Percentiles rank a stretch among this genome's conserved stretches.
phyloP scores from a whole-genome alignment of 75 land plant genomes.

The Ceratopteris richardii region DNA sequence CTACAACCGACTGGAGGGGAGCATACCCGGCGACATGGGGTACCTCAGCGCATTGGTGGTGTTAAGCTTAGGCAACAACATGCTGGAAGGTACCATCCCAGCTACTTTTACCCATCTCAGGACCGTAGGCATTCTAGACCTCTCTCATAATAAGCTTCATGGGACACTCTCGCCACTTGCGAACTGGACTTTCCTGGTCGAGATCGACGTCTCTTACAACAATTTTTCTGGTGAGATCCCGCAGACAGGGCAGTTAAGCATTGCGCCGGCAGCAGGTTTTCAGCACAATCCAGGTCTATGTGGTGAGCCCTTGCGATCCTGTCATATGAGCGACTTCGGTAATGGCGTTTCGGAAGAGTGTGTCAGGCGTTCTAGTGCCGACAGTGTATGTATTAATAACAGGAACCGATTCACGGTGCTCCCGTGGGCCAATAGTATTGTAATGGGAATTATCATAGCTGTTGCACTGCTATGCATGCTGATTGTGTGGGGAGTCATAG shows the following conservation, averaged over 20 bases:
- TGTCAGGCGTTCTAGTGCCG: constrained; percentile 53
- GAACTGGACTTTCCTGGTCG: constrained; percentile 61
- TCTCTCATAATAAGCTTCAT: constrained; percentile 56
- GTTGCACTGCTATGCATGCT: constrained; percentile 45
- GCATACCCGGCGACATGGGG: constrained; percentile 59
- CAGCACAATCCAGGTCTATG: constrained; percentile 74
- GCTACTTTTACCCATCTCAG: constrained; percentile 41
- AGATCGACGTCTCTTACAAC: constrained; percentile 64
- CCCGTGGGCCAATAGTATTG: constrained; percentile 53
- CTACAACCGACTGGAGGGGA: constrained; percentile 58
- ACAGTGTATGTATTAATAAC: neutral
- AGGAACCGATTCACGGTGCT: constrained; percentile 34
- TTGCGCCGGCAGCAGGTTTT: constrained; percentile 64
- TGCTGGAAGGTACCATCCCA: constrained; percentile 60
- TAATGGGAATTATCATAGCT: constrained; percentile 46
- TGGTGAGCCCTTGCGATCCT: constrained; percentile 58
- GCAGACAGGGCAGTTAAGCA: constrained; percentile 58
- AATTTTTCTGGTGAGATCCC: constrained; percentile 64
- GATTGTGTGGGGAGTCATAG: constrained; percentile 51
- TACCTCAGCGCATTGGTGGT: constrained; percentile 58
- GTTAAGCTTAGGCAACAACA: constrained; percentile 60
- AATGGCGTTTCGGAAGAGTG: constrained; percentile 8
- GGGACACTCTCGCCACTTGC: constrained; percentile 66
- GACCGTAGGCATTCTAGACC: constrained; percentile 65
- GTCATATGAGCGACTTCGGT: neutral